Conservation (phyloP, 257 asterid species). For the Solanum verrucosum region DNA sequence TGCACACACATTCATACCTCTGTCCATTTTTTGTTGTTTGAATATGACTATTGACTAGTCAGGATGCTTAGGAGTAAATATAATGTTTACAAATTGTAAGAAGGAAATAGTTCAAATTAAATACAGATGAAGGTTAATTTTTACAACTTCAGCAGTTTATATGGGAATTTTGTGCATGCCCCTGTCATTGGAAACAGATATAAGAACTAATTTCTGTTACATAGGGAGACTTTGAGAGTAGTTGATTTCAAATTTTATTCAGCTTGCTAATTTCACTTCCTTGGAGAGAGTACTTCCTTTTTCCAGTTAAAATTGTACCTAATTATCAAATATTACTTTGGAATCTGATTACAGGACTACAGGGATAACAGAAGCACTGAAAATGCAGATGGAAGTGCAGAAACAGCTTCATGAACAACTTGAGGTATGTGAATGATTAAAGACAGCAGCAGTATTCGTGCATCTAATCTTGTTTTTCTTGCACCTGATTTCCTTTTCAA, state of each 20-base stretch:
- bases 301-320: neutral
- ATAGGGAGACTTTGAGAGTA: neutral
- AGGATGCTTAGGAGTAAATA: neutral
- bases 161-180: neutral
- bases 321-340: neutral
- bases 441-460: neutral
- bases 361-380: slow-evolving; percentile 78
- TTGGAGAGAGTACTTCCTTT: slow-evolving; percentile 5
- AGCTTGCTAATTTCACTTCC: neutral
- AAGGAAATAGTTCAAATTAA: neutral
- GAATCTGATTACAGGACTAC: slow-evolving; percentile 36
- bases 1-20: neutral
- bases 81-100: neutral
- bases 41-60: neutral
- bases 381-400: slow-evolving; percentile 87
- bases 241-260: neutral
- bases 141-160: neutral
- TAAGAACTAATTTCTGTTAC: neutral
- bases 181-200: neutral
- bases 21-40: neutral
- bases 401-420: slow-evolving; percentile 90
- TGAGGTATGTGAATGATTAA: slow-evolving; percentile 41
- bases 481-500: neutral
- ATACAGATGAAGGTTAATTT: neutral
- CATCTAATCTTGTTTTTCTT: neutral